Evolutionary conservation across 345 rosid genomes (phyloP), one percentile per base, ranked within the genome.

Genomic region (Trapa bicornis): DNA sequence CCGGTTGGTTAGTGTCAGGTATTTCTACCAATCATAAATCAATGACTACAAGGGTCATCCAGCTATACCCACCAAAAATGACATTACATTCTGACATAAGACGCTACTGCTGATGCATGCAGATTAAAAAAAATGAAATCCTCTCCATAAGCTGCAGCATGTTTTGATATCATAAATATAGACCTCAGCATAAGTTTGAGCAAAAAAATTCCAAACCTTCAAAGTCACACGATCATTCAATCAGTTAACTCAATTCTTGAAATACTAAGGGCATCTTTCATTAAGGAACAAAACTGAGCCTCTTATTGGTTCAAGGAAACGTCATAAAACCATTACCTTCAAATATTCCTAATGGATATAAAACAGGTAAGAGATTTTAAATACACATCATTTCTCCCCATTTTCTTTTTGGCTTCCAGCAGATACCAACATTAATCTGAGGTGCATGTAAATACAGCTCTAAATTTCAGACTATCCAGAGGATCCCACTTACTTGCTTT

Each of bases 401-500:
- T 22, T 57, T 29, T 57, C 29, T 1, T 57, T 32, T 57, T 32
- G 61, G 61, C 61, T 57, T 57, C 61, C 1, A 6, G 29, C 36
- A 29, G 32, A 29, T 56, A 1, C 12, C 2, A 35, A 67, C 12
- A 62, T 62, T 13, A 36, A 29, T 35, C 13, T 7, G 42, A 12
- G 4, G 41, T 12, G 36, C 29, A 64, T 9, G 32, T 37, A 39
- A 32, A 39, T 15, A 1, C 32, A 64, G 2, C n/a, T 38, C 39
- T 64, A 3, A 47, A 57, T 32, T 47, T 16, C 7, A 16, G 17
- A 65, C 58, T 16, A 56, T n/a, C 45, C 11, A 61, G 29, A 22
- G 36, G 11, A 48, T 17, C 36, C 14, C 42, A 82, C 98, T 90
- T 85, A 93, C 98, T 87, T 88, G 96, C 85, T 86, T 75, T 80